phyloP scores from a whole-genome alignment of 2,329 filamentous ascomycete species.

The Sporothrix schenckii region DNA sequence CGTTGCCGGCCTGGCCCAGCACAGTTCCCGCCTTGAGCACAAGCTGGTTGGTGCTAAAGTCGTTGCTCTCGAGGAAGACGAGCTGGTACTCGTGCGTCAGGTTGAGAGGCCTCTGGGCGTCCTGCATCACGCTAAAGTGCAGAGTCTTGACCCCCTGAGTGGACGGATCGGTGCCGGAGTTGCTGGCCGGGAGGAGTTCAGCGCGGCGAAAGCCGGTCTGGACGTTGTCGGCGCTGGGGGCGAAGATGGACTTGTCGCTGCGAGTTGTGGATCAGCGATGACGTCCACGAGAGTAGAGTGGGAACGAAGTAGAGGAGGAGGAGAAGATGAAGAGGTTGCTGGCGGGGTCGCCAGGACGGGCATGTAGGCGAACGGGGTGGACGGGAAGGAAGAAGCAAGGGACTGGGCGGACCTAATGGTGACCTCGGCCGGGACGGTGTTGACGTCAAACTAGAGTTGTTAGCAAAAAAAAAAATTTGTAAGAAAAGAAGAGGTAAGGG shows the following conservation, averaged over 20 bases:
- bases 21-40: constrained; percentile 60
- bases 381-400: constrained; percentile 4
- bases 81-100: constrained; percentile 64
- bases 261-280: constrained; percentile 9
- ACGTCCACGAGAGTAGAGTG: background rate
- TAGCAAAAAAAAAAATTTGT: background rate
- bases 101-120: constrained; percentile 57
- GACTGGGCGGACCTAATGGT: constrained; percentile 49
- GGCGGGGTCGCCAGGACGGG: constrained; percentile 26
- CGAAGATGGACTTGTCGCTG: constrained; percentile 61
- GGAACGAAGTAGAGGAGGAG: background rate
- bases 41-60: constrained; percentile 56
- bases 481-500: no score
- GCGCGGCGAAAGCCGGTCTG: constrained; percentile 65
- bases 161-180: constrained; percentile 55
- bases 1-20: constrained; percentile 45
- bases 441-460: constrained; percentile 48
- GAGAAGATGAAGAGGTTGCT: background rate
- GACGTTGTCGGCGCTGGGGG: constrained; percentile 50
- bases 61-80: constrained; percentile 52
- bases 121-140: constrained; percentile 62
- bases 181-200: constrained; percentile 57
- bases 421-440: constrained; percentile 54
- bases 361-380: constrained; percentile 25
- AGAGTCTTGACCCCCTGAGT: constrained; percentile 61